phyloP scores from a whole-genome alignment of 2,329 filamentous ascomycete genomes.

The Fusarium mangiferae region DNA sequence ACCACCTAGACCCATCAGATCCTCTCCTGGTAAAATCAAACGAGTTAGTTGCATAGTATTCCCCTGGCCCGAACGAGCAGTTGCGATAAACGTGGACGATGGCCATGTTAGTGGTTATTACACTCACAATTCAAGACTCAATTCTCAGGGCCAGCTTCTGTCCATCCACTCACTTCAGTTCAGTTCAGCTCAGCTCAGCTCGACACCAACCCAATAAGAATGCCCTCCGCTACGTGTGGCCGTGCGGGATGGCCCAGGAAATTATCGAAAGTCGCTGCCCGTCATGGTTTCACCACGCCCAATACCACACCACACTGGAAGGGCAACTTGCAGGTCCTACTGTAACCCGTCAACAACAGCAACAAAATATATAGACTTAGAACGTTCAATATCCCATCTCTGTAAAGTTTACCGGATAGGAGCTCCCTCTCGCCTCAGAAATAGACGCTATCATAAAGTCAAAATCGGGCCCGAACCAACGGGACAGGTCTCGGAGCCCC shows the following conservation, averaged over 20 bases:
- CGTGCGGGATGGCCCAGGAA: constrained; percentile 13
- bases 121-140: background rate
- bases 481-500: background rate
- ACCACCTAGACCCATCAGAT: background rate
- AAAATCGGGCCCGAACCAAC: constrained; percentile 13
- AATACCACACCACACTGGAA: constrained; percentile 14
- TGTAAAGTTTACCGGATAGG: background rate
- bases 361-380: background rate
- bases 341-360: background rate
- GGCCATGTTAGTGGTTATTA: background rate
- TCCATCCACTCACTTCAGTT: background rate
- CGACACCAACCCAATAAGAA: background rate
- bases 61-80: background rate
- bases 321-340: constrained; percentile 9
- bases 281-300: constrained; percentile 14
- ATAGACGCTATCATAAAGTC: constrained; percentile 13
- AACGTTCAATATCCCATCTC: background rate
- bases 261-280: constrained; percentile 10
- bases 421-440: background rate
- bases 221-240: background rate
- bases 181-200: background rate
- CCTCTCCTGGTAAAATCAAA: background rate
- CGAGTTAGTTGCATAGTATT: background rate
- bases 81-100: background rate
- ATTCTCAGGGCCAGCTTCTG: constrained; percentile 4